Evolutionary conservation across 2,329 filamentous ascomycete genomes (phyloP), one percentile per base, ranked within the genome.

Genomic region (Endothia cerciana): DNA sequence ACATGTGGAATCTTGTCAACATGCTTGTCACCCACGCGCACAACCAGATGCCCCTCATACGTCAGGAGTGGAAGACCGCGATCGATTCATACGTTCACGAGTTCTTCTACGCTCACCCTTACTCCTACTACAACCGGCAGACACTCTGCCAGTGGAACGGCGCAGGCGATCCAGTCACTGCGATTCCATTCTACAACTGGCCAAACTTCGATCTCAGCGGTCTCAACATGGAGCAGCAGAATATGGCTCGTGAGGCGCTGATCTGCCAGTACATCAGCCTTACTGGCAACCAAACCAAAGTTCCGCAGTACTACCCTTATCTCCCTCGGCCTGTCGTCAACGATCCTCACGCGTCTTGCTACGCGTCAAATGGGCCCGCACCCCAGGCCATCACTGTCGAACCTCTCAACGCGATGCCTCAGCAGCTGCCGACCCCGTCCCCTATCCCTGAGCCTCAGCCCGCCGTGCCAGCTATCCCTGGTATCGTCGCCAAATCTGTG

Each of bases 1-100:
- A 86, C 67, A 73, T 85, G 15, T 83, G 79, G 78, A 80, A 80
- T 33, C 75, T 85, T 41, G 69, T 83, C 55, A 76, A 78, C 38
- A 75, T 77, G 10, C 71, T 84, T 1, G 72, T 71, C 49, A 74
- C 75, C 19, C 80, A 83, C 70, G 83, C 82, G 36, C 65, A 71
- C 43, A 71, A 74, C 15, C 75, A 80, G 30, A 58, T 49, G 15
- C 70, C 65, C 6, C n/a, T 53, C 15, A 70, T 69, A 47, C 70
- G 75, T 4, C 49, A 56, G 19, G 36, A 30, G 0, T 76, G 71
- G 71, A 62, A 71, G 25, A 36, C 60, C 0, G 47, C 63, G 7
- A 40, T 43, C 3, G 59, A 68, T 3, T 13, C 22, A 1, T 68
- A 72, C 55, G 60, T 74, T 60, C 33, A 73, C 25, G 45, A 57